Evolutionary conservation across 768 basidiomycete genomes (phyloP), one percentile per base, ranked within the genome.

Genomic region (Lactarius pseudohatsudake): DNA sequence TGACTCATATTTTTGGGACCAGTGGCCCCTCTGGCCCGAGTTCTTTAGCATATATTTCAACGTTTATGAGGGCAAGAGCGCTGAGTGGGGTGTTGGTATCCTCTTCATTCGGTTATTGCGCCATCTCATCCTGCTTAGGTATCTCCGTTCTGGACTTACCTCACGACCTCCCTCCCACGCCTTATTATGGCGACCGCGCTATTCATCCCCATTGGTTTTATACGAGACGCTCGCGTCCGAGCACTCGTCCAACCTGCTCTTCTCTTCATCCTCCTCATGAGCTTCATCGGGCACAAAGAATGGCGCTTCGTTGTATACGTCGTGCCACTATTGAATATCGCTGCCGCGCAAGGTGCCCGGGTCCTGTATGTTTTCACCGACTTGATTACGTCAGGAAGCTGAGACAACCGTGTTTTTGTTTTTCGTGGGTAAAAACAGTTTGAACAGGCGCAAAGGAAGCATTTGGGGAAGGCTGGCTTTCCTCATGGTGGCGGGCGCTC

Each of bases 301-400:
- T 99, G 97, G 97, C 85, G 97, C 8, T 99, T 99, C 76, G 80
- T 98, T 64, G 83, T 94, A 9, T 98, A 98, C 73, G 82, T 87
- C 20, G 84, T 98, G 0, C 95, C 96, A 0, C 73, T 86, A 2
- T 79, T 94, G 76, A 96, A 97, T 71, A 75, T 95, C 3, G 85
- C 88, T 2, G 94, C 91, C 2, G 89, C 94, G 0, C 76, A 86
- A 18, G 88, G 86, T 3, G 80, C 86, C 2, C 74, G 78, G 5
- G 84, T 81, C 75, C 74, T 95, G 91, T 96, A 76, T 69, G 90
- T 76, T 30, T 58, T 22, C 26, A 9, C 50, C n/a, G 16, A 38
- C 40, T 2, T 2, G 26, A 18, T 60, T 43, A 40, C 10, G 2
- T n/a, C 22, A 8, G 18, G 7, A 18, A 55, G 62, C 36, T 66